phyloP scores from a whole-genome alignment of 1,284 basidiomycete genomes.

The Cystobasidiaceae sp. region DNA sequence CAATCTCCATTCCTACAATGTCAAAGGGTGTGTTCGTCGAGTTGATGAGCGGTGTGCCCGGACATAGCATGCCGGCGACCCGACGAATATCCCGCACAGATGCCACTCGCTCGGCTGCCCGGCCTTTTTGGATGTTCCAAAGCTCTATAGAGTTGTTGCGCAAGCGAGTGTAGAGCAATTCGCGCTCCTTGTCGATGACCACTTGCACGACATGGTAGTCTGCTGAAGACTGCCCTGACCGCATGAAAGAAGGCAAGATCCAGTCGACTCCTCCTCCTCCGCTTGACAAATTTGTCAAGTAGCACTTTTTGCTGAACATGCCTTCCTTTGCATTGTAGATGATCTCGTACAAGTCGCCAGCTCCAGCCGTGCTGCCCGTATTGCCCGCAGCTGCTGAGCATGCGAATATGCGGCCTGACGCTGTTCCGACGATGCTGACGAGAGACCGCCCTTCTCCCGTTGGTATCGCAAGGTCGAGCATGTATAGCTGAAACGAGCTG shows the following conservation, averaged over 20 bases:
- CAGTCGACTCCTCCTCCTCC: slow-evolving; percentile 24
- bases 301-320: slow-evolving; percentile 76
- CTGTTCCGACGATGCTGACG: slow-evolving; percentile 71
- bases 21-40: slow-evolving; percentile 34
- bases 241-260: slow-evolving; percentile 43
- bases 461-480: slow-evolving; percentile 58
- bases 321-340: slow-evolving; percentile 86
- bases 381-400: slow-evolving; percentile 37
- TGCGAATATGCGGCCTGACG: slow-evolving; percentile 85
- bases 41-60: slow-evolving; percentile 36
- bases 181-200: slow-evolving; percentile 60
- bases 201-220: slow-evolving; percentile 63
- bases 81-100: slow-evolving; percentile 30
- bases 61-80: slow-evolving; percentile 31
- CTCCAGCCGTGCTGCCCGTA: slow-evolving; percentile 51
- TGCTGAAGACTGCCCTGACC: slow-evolving; percentile 43
- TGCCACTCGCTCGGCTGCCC: slow-evolving; percentile 27
- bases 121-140: slow-evolving; percentile 36
- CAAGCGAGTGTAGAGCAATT: slow-evolving; percentile 68
- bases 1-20: slow-evolving; percentile 46
- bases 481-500: slow-evolving; percentile 85
- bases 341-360: slow-evolving; percentile 83
- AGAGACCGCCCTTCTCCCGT: slow-evolving; percentile 66
- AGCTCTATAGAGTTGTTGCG: slow-evolving; percentile 65
- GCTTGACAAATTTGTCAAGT: slow-evolving; percentile 63